Evolutionary conservation across 139 green algal genomes (phyloP), one percentile per base, ranked within the genome.

Genomic region (Closterium sp.): DNA sequence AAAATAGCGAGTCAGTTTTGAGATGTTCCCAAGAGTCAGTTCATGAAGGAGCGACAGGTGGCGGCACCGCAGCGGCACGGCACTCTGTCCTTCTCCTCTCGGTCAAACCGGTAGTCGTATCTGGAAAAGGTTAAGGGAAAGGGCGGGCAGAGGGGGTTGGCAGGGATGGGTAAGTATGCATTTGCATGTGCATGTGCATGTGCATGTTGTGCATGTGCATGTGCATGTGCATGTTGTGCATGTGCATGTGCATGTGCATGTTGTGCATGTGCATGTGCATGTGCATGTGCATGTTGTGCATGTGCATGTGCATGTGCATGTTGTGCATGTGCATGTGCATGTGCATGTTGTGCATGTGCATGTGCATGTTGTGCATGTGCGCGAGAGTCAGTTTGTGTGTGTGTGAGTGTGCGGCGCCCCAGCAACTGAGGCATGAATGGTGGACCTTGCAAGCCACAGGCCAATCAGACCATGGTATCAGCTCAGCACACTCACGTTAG

Each of bases 71-170:
- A 79, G 62, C 62, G 19, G 62, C 62, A 79, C 62, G 88, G 88
- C 32, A 93, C 91, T 32, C 70, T 30, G 28, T 93, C 93, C 88
- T 94, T 86, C 10, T 93, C 91, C 88, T 93, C 91, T 3, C 11
- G 31, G 19, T 93, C 91, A 94, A 93, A 93, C 62, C 91, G 91
- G 29, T 93, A 93, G 50, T 93, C 91, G 84, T 93, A 93, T 17
- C 91, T 93, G 91, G 17, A 92, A 22, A 9, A 0, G 38, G 38
- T 7, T 10, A 27, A 4, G 32, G 30, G 38, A 91, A 91, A 31
- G 19, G 30, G 88, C 19, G 19, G 70, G 13, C 17, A 34, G 21
- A 6, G 45, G 38, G 38, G 30, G 19, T 31, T 91, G 31, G 88
- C 19, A 24, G 17, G 19, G 17, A 13, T 79, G 62, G 17, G 19